A percentile compares a stretch with the other conserved stretches of the same genome.
phyloP scores from a whole-genome alignment of 1,284 basidiomycete species.

The Inonotus obliquus region DNA sequence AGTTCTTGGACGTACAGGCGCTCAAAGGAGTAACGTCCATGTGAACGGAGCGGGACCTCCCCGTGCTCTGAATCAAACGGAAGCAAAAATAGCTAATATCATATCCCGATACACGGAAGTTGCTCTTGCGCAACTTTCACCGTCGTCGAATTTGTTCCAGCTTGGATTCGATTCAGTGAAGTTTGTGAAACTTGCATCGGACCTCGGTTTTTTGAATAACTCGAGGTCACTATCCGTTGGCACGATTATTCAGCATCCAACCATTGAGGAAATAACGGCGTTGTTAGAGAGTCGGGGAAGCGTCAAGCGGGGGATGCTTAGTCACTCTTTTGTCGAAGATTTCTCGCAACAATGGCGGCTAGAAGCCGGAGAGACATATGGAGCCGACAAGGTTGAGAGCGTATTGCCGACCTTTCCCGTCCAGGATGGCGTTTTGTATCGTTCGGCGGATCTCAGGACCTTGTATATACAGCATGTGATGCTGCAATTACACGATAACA shows the following conservation, averaged over 20 bases:
- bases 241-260: constrained; percentile 38
- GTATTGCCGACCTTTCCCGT: constrained; percentile 44
- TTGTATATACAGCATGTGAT: constrained; percentile 47
- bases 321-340: constrained; percentile 19
- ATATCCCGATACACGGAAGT: constrained; percentile 20
- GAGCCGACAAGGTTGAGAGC: constrained; percentile 26
- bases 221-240: constrained; percentile 30
- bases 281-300: constrained; percentile 20
- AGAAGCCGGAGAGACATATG: constrained; percentile 27
- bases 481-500: constrained; percentile 26
- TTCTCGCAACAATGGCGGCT: constrained; percentile 30
- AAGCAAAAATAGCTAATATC: constrained; percentile 21
- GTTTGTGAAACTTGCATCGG: constrained; percentile 34
- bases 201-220: constrained; percentile 31
- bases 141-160: constrained; percentile 36
- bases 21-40: constrained; percentile 8
- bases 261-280: constrained; percentile 31
- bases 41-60: background rate
- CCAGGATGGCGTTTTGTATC: constrained; percentile 45
- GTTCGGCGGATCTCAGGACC: constrained; percentile 34
- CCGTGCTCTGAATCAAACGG: constrained; percentile 20
- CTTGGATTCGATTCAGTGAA: constrained; percentile 44
- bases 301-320: background rate
- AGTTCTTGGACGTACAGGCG: constrained; percentile 19
- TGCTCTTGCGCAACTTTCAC: constrained; percentile 5